These are phyloP conservation scores for Hyphodiscus sp. DNA, from an alignment of 2,329 filamentous ascomycete genomes.

Conservation along the genomic window DNA sequence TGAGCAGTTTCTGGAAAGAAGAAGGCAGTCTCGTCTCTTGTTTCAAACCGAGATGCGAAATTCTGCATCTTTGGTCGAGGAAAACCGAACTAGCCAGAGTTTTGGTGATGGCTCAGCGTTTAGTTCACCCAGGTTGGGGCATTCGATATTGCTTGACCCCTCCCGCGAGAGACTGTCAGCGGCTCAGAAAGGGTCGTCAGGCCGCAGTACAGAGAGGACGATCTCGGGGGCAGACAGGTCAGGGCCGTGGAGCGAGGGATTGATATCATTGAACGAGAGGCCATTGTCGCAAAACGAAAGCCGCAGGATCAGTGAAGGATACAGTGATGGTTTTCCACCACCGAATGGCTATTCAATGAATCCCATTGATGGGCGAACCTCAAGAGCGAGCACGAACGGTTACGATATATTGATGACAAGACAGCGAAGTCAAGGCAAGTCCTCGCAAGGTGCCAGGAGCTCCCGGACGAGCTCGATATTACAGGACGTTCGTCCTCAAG, in stretches of 20 bases:
- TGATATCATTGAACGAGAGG: neutral
- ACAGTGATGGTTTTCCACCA: constrained; percentile 9
- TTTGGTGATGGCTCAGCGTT: constrained; percentile 7
- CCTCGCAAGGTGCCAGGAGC: constrained; percentile 18
- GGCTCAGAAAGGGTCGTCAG: neutral
- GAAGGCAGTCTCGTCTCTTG: constrained; percentile 19
- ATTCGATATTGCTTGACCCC: neutral
- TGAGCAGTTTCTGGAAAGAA: constrained; percentile 24
- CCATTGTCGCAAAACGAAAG: neutral
- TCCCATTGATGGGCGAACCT: constrained; percentile 17
- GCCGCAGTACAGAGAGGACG: neutral
- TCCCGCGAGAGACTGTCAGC: neutral
- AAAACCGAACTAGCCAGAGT: constrained; percentile 8
- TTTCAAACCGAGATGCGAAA: constrained; percentile 23
- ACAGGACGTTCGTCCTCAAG: constrained; percentile 13
- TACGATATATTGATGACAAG: constrained; percentile 22
- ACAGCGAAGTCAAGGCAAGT: constrained; percentile 22
- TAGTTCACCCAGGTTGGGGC: constrained; percentile 4
- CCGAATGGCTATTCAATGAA: constrained; percentile 6
- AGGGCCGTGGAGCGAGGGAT: neutral
- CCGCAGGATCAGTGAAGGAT: constrained; percentile 8
- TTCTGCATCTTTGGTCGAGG: constrained; percentile 21
- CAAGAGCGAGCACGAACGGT: constrained; percentile 18
- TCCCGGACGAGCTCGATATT: constrained; percentile 21
- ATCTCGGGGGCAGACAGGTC: neutral